Evolutionary conservation across 371 early-diverging fungal genomes (phyloP).

Genomic region (Lichtheimia hyalospora): DNA sequence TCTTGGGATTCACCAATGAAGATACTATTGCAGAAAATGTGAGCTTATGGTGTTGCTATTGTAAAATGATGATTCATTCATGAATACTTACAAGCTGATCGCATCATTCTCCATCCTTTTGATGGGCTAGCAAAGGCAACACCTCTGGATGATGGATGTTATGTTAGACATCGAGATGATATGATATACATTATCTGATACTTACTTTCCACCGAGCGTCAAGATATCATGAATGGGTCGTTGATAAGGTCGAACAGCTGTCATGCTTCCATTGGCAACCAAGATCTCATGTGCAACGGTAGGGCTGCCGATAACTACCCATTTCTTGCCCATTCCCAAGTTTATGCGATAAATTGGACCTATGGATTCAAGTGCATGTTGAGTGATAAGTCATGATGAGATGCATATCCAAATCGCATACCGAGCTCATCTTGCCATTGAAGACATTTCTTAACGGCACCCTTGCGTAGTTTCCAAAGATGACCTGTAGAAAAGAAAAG

Average conservation of each 20-base stretch:
- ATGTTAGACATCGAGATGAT: too few relatives aligned
- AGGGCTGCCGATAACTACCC: slow-evolving; percentile 19
- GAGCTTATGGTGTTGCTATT: too few relatives aligned
- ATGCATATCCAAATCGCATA: not conserved
- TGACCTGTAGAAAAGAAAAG: not conserved
- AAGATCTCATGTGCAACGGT: slow-evolving; percentile 22
- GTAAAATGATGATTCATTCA: too few relatives aligned
- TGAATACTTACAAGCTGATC: too few relatives aligned
- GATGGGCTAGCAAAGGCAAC: too few relatives aligned
- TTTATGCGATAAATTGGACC: slow-evolving; percentile 15
- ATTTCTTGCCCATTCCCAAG: slow-evolving; percentile 18
- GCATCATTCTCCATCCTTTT: too few relatives aligned
- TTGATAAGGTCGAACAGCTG: slow-evolving; percentile 13
- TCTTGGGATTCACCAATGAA: slow-evolving; percentile 1
- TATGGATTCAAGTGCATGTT: not conserved
- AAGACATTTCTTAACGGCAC: not conserved
- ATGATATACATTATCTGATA: too few relatives aligned
- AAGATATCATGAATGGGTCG: slow-evolving; percentile 3
- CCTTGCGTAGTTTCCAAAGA: not conserved
- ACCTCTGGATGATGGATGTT: too few relatives aligned
- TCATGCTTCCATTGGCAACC: slow-evolving; percentile 7
- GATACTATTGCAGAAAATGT: too few relatives aligned
- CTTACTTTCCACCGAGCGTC: not conserved
- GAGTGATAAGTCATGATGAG: too few relatives aligned
- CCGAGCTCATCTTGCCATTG: too few relatives aligned